Evolutionary conservation across 2,329 filamentous ascomycete genomes (phyloP).

Genomic region (Pseudocercospora macadamiae): DNA sequence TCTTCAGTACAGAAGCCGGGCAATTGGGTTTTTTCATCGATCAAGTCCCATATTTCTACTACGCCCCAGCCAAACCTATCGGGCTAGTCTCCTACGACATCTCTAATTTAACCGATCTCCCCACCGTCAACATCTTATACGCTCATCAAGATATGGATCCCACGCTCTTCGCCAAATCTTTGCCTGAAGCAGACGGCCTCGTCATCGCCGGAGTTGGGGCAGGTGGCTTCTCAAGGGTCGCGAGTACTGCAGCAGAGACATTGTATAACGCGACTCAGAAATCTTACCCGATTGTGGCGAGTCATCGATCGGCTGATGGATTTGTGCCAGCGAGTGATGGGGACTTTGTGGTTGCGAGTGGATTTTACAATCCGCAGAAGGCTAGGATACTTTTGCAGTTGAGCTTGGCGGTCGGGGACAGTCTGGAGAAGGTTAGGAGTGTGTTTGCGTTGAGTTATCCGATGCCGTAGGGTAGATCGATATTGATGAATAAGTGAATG

Average conservation of each 20-base stretch:
- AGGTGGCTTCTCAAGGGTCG: conserved; percentile 52
- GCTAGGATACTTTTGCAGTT: conserved; percentile 55
- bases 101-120: conserved; percentile 43
- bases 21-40: conserved; percentile 62
- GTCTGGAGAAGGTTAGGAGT: conserved; percentile 49
- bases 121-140: conserved; percentile 61
- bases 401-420: conserved; percentile 37
- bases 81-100: conserved; percentile 52
- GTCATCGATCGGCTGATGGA: conserved; percentile 56
- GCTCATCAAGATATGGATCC: conserved; percentile 55
- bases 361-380: conserved; percentile 61
- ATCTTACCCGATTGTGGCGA: conserved; percentile 57
- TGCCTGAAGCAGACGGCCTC: conserved; percentile 56
- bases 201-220: conserved; percentile 61
- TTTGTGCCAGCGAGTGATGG: conserved; percentile 49
- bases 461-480: conserved; percentile 2
- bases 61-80: conserved; percentile 53
- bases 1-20: conserved; percentile 61
- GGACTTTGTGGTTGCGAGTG: conserved; percentile 47
- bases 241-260: conserved; percentile 46
- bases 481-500: too few species aligned
- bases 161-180: conserved; percentile 53
- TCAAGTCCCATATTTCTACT: conserved; percentile 64
- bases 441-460: conserved; percentile 31
- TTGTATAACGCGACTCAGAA: conserved; percentile 51